Base-by-base conservation (phyloP, 768 basidiomycete genomes). In the Phaffia tasmanica region DNA sequence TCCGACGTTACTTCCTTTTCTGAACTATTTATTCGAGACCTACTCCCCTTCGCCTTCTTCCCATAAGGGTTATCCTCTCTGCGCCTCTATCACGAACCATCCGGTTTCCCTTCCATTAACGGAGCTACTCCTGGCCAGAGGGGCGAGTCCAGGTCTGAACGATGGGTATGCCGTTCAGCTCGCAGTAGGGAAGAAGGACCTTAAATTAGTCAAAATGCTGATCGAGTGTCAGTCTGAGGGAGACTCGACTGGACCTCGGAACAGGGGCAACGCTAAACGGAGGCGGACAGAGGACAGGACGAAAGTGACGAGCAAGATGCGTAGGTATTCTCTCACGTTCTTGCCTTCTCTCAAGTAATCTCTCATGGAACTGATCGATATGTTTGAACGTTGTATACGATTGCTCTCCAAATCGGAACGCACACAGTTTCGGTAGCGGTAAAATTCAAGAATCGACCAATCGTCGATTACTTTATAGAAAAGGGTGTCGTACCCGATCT, bases 31-130 rank as follows among this genome's bases (percentile, higher is more conserved):
- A 4, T 75, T 75, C 66, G 59, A 57, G 3, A 81, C 21, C 71
- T 77, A 80, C 25, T 64, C 71, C 0, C 81, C 84, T 1, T 78
- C 84, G 35, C 73, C 81, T 16, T 83, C 93, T 74, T 82, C 87
- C 9, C 80, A 88, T 74, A 80, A 82, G 2, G 93, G 92, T 0
- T 95, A 92, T 72, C 85, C 86, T 0, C 83, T 95, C 50, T 84
- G 84, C 19, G 84, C 83, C 70, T 89, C 92, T 1, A 87, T 90
- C 1, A 79, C 85, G 48, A 57, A 57, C 14, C 62, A 63, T 49
- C 67, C 67, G 19, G 16, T 25, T 14, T 69, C 67, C 21, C 25
- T 80, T 1, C 83, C 85, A 3, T 81, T 95, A 9, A 79, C 91
- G 1, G 78, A 75, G 27, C 85, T 88, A 70, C 80, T 97, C 19